Percentiles rank a stretch among this genome's conserved stretches.
Evolutionary conservation across 495 filamentous ascomycete species (phyloP).

Genomic region (Penicillium antarcticum): DNA sequence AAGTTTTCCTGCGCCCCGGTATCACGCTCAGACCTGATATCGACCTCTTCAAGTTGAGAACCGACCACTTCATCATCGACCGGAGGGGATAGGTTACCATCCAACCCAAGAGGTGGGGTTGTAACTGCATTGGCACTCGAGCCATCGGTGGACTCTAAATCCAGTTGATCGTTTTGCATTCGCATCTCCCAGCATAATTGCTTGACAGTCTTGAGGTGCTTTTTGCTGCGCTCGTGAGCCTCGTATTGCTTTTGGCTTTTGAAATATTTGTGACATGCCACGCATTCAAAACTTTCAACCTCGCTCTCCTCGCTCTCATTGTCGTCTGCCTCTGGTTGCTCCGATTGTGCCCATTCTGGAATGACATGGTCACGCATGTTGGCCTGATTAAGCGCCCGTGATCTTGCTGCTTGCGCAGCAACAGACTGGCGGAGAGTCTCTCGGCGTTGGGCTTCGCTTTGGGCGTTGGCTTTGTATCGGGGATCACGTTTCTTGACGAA

Average conservation of each 20-base stretch:
- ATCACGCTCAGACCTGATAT: background rate
- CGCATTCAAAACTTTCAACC: constrained; percentile 73
- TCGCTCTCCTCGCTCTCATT: constrained; percentile 53
- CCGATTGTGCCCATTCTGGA: constrained; percentile 74
- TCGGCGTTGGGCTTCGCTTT: constrained; percentile 78
- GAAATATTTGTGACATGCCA: constrained; percentile 88
- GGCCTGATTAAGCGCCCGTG: constrained; percentile 75
- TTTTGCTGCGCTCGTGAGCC: constrained; percentile 95
- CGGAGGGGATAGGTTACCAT: background rate
- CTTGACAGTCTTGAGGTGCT: constrained; percentile 82
- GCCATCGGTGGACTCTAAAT: constrained; percentile 13
- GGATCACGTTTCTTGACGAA: constrained; percentile 95
- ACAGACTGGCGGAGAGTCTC: constrained; percentile 73
- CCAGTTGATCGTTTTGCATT: constrained; percentile 59
- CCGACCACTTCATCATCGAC: background rate
- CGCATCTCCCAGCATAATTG: constrained; percentile 79
- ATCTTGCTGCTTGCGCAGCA: constrained; percentile 78
- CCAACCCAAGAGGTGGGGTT: background rate
- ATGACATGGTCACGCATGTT: constrained; percentile 62
- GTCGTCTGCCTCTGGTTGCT: constrained; percentile 47
- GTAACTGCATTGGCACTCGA: background rate
- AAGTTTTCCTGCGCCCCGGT: background rate
- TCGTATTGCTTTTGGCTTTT: constrained; percentile 90
- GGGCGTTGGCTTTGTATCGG: constrained; percentile 64
- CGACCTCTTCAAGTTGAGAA: background rate